Base-by-base conservation (phyloP, 352 stramenopile species). In the Phytophthora cryptogea region DNA sequence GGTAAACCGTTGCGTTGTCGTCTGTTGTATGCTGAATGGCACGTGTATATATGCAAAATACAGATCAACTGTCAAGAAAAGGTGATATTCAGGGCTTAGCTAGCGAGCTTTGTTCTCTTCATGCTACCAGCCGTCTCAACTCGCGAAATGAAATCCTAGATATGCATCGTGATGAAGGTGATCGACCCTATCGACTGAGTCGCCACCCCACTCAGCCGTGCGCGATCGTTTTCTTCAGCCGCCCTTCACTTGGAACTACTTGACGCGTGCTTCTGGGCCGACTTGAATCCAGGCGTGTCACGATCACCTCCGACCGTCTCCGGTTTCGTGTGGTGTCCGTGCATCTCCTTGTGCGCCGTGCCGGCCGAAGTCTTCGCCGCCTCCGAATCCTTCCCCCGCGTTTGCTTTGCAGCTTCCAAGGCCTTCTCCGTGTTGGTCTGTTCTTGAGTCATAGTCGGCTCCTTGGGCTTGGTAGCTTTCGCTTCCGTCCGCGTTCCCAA, bases 151-250 rank as follows among this genome's bases (percentile, higher is more conserved):
- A 54, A 55, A 23, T 26, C 47, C 32, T 69, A 72, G 40, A 73
- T 60, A 66, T 70, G 49, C 20, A 73, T 47, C 13, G 65, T 66
- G 53, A 70, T 73, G 49, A 58, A 68, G 30, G 71, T 73, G 35
- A 68, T 60, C 52, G 49, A 66, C 26, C 48, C 59, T 37, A 74
- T 17, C 17, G 41, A 44, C 28, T 52, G 51, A 42, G 33, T 30
- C 46, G 32, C 7, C 26, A 53, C 16, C 6, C 33, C 58, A 63
- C 50, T 42, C 36, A 47, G 13, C 27, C 33, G 40, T 10, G 32
- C 32, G 8, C 20, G 40, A 36, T 62, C 37, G 32, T 39, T 48
- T 66, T 45, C 44, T 63, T 48, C 43, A 3, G 45, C 60, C 42
- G 31, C 48, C 41, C 52, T 71, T 74, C 62, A 71, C 46, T 74